phyloP scores from a whole-genome alignment of 495 filamentous ascomycete genomes.

The Penicillium odoratum region DNA sequence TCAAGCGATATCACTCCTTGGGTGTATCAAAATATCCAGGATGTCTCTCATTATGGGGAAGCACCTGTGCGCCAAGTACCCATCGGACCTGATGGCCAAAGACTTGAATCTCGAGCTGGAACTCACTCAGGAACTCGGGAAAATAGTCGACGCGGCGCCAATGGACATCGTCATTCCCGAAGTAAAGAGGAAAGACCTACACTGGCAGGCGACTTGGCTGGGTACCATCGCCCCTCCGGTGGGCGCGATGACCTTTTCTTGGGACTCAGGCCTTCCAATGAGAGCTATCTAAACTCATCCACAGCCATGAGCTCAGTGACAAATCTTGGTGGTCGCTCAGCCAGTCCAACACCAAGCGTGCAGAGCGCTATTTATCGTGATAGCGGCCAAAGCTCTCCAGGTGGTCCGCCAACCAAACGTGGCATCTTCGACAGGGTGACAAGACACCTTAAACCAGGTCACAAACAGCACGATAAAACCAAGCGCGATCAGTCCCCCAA shows the following conservation, averaged over 20 bases:
- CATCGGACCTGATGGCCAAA: constrained; percentile 67
- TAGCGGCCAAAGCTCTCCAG: constrained; percentile 58
- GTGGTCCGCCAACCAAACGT: constrained; percentile 59
- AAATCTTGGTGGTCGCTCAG: constrained; percentile 55
- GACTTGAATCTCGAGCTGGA: constrained; percentile 47
- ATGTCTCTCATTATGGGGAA: constrained; percentile 79
- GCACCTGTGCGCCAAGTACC: constrained; percentile 76
- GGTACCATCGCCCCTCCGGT: constrained; percentile 56
- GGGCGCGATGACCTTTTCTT: constrained; percentile 69
- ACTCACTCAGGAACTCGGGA: constrained; percentile 42
- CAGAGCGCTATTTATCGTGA: constrained; percentile 54
- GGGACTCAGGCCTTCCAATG: constrained; percentile 51
- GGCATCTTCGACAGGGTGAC: constrained; percentile 66
- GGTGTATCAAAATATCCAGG: constrained; percentile 87
- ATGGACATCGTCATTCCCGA: constrained; percentile 68
- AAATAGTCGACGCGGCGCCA: constrained; percentile 60
- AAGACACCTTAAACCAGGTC: constrained; percentile 30
- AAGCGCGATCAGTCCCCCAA: constrained; percentile 52
- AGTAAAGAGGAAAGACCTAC: constrained; percentile 71
- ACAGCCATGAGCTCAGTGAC: constrained; percentile 50
- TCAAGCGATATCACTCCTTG: constrained; percentile 95
- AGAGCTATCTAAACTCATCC: constrained; percentile 41
- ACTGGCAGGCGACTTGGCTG: constrained; percentile 45
- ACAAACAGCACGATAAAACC: constrained; percentile 27
- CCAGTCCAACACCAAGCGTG: constrained; percentile 74